These are phyloP conservation scores for Solanum microdontum DNA, from an alignment of 257 asterid species.

Conservation along the genomic window DNA sequence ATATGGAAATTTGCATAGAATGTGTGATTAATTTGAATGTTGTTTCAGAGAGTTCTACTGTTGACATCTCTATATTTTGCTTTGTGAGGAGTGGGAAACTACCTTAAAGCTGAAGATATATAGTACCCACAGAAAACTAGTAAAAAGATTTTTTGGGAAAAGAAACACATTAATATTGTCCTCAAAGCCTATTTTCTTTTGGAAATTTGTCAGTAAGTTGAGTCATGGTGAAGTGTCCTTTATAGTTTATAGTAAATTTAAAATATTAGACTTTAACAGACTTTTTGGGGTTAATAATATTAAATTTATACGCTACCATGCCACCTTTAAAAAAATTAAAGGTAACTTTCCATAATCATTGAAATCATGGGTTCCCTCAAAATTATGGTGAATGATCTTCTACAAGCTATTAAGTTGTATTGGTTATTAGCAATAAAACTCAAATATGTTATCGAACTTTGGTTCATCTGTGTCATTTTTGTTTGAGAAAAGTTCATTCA, in stretches of 20 bases:
- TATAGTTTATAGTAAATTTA: neutral
- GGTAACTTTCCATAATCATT: neutral
- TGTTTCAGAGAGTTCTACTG: neutral
- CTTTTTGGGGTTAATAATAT: neutral
- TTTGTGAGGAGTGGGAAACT: neutral
- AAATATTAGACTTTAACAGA: neutral
- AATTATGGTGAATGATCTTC: neutral
- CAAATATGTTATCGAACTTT: no score
- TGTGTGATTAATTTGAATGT: neutral
- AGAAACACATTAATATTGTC: neutral
- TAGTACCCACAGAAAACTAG: neutral
- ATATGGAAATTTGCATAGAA: neutral
- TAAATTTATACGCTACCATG: neutral
- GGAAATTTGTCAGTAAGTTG: neutral
- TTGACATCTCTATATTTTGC: neutral
- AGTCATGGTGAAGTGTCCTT: neutral
- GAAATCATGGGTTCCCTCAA: neutral
- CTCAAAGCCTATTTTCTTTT: slow-evolving; percentile 2
- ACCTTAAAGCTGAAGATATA: neutral
- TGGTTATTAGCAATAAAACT: no score
- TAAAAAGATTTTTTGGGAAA: neutral
- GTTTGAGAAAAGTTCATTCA: no score
- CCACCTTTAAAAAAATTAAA: neutral
- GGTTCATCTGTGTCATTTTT: no score
- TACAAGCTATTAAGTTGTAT: neutral